A percentile compares a stretch with the other conserved stretches of the same genome.
These are phyloP conservation scores for Podaxis sp. DNA, from an alignment of 768 basidiomycete genomes.

Conservation along the genomic window DNA sequence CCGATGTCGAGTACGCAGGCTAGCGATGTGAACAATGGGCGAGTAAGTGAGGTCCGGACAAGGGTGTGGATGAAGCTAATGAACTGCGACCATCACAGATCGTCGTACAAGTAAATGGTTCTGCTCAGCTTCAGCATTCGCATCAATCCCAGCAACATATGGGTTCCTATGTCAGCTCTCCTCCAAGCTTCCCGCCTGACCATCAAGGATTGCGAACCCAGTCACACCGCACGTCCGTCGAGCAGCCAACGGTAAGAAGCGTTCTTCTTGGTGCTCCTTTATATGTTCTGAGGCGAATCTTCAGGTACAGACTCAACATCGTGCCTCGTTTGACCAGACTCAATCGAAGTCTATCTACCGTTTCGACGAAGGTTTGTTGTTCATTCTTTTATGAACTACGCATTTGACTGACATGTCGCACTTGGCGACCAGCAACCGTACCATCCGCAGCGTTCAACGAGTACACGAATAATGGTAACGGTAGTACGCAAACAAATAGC, in stretches of 20 bases:
- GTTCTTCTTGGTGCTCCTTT: no score
- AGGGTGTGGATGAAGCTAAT: neutral
- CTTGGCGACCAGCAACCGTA: neutral
- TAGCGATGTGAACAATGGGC: neutral
- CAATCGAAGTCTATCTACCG: conserved; percentile 5
- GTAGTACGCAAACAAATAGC: neutral
- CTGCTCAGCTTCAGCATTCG: neutral
- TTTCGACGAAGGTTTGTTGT: conserved; percentile 7
- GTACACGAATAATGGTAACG: neutral
- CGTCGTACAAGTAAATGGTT: neutral
- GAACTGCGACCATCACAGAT: neutral
- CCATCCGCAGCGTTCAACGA: neutral
- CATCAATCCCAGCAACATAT: neutral
- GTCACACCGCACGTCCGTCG: neutral
- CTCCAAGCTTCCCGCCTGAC: neutral
- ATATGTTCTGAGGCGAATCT: neutral
- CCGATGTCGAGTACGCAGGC: neutral
- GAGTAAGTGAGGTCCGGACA: neutral
- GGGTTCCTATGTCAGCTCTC: neutral
- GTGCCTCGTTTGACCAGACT: neutral
- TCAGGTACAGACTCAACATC: neutral
- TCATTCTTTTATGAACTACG: neutral
- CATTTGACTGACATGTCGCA: neutral
- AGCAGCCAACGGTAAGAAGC: neutral
- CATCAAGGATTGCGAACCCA: neutral